Evolutionary conservation across 2,329 filamentous ascomycete species (phyloP), one percentile per base, ranked within the genome.

Genomic region (Stagonosporopsis cucurbitacearum): DNA sequence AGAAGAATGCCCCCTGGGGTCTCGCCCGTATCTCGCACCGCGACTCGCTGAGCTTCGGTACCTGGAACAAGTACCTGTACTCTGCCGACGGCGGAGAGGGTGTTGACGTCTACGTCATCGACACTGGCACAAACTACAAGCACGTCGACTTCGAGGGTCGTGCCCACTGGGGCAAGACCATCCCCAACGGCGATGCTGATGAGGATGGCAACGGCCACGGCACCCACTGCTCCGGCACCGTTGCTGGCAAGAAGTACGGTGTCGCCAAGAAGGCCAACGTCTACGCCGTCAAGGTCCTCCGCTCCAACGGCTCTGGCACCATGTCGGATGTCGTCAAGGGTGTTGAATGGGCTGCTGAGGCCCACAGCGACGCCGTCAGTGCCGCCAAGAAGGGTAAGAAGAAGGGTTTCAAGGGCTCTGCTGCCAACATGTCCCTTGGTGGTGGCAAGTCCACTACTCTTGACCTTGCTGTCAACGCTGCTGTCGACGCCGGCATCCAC

Each of bases 281-380:
- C 78, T 93, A 96, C 74, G 95, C 95, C 64, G 93, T 99, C 84
- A 99, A 99, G 88, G 95, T 99, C 36, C 90, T 99, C 69, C 88
- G 90, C 76, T 97, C 94, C 70, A 99, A 96, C 79, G 95, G 95
- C 71, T 97, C 94, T 45, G 95, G 95, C 71, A 93, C 92, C 76
- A 99, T 99, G 96, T 93, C 93, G 55, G 95, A 99, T 75, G 95
- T 99, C 68, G 92, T 99, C 74, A 96, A 96, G 83, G 95, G 95
- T 77, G 95, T 99, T 62, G 94, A 99, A 81, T 98, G 86, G 81
- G 95, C 95, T 71, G 93, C 92, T 66, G 85, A 88, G 73, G 80
- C 86, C 67, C 96, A 99, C 80, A 72, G 85, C 46, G 85, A 91
- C 76, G 86, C 93, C 76, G 86, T 89, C 68, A 85, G 89, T 78